Percentiles rank a stretch among this genome's conserved stretches.
These are phyloP conservation scores for Cydonia oblonga DNA, from an alignment of 331 rosid genomes.

Conservation along the genomic window DNA sequence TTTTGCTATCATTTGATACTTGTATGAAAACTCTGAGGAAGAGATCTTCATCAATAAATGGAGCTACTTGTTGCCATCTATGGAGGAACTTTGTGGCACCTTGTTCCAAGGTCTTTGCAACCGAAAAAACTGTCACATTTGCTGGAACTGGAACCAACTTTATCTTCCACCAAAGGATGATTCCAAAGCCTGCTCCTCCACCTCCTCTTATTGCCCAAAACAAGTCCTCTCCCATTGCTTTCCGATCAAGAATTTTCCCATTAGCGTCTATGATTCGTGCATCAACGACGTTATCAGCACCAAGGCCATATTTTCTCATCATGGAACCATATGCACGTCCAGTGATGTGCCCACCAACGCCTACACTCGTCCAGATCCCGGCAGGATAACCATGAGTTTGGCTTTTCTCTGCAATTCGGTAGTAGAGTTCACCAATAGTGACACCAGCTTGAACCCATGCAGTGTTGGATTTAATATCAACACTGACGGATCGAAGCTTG, in stretches of 20 bases:
- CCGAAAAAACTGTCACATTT: conserved; percentile 57
- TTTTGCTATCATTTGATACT: conserved; percentile 1
- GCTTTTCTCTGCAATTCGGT: conserved; percentile 47
- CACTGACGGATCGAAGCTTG: conserved; percentile 34
- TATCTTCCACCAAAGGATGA: conserved; percentile 59
- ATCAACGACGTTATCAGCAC: conserved; percentile 45
- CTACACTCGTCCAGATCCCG: conserved; percentile 51
- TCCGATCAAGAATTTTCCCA: conserved; percentile 39
- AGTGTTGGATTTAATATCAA: conserved; percentile 19
- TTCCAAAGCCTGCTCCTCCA: conserved; percentile 66
- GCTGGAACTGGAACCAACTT: conserved; percentile 49
- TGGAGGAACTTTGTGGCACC: conserved; percentile 46
- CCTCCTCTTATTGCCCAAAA: conserved; percentile 82
- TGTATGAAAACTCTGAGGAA: conserved; percentile 44
- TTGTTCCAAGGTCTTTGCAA: conserved; percentile 38
- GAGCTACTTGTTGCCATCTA: conserved; percentile 62
- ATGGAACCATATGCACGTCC: conserved; percentile 66
- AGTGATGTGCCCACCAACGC: conserved; percentile 60
- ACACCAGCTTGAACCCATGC: conserved; percentile 76
- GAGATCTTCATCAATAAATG: conserved; percentile 40
- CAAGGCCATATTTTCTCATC: conserved; percentile 67
- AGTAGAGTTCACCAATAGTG: conserved; percentile 53
- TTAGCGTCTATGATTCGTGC: conserved; percentile 40
- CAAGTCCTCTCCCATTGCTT: conserved; percentile 53
- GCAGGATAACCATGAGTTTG: conserved; percentile 52